A percentile compares a stretch with the other conserved stretches of the same genome.
phyloP scores from a whole-genome alignment of 148 eudicot genomes.

The Fallopia convolvulus region DNA sequence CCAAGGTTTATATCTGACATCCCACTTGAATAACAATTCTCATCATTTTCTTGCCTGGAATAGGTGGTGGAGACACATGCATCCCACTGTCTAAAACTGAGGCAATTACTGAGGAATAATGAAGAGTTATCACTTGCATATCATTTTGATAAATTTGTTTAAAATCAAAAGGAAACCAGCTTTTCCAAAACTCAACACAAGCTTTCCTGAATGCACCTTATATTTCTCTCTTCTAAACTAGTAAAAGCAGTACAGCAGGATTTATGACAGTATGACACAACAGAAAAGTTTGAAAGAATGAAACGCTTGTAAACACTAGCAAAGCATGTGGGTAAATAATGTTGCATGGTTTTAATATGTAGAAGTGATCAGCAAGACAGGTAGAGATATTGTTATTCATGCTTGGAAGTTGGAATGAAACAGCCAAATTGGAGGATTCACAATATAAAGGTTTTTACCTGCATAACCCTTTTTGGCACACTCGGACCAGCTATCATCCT shows the following conservation, averaged over 20 bases:
- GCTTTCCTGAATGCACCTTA: background rate
- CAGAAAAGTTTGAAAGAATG: background rate
- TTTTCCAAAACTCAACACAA: background rate
- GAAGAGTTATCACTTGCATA: background rate
- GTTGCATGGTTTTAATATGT: background rate
- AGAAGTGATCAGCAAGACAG: background rate
- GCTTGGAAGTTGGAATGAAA: constrained; percentile 6
- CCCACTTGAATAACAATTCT: background rate
- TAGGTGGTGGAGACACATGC: background rate
- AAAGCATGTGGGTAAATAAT: background rate
- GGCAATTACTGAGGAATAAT: too few relatives aligned
- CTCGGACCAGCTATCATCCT: constrained; percentile 70
- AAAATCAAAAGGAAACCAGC: background rate
- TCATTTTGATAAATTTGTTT: background rate
- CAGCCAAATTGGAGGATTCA: background rate
- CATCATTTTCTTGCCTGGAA: background rate
- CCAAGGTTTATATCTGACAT: background rate
- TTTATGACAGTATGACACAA: background rate
- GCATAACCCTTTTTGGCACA: constrained; percentile 80
- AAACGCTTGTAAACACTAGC: background rate
- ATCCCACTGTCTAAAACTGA: too few relatives aligned
- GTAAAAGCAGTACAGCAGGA: background rate
- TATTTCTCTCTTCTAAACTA: background rate
- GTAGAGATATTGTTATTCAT: background rate
- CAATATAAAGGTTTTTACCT: constrained; percentile 29